These are phyloP conservation scores for Heterobasidion annosum DNA, from an alignment of 1,284 basidiomycete genomes.

Conservation along the genomic window DNA sequence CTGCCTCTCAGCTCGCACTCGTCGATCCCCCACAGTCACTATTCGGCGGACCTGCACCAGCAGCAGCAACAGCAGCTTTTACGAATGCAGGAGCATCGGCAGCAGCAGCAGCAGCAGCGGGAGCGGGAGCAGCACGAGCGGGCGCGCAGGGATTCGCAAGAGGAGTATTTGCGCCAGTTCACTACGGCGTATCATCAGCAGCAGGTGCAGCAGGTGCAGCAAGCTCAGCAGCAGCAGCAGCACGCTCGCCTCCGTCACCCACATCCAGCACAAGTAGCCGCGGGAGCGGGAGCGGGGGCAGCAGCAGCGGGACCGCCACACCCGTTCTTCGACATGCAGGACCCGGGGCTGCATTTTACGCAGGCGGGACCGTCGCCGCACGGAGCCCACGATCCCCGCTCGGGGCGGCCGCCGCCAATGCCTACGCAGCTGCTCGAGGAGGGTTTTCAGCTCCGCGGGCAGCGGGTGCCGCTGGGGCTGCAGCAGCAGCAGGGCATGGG, in stretches of 20 bases:
- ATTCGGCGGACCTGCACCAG: slow-evolving; percentile 32
- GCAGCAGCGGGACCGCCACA: slow-evolving; percentile 10
- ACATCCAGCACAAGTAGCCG: slow-evolving; percentile 14
- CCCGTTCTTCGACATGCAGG: slow-evolving; percentile 10
- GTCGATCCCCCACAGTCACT: slow-evolving; percentile 26
- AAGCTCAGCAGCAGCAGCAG: slow-evolving; percentile 11
- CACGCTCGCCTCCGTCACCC: slow-evolving; percentile 10
- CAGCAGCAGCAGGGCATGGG: slow-evolving; percentile 6
- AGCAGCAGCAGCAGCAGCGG: slow-evolving; percentile 11
- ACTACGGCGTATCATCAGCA: slow-evolving; percentile 15
- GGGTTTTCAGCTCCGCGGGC: background rate
- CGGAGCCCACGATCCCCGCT: background rate
- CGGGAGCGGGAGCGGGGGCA: slow-evolving; percentile 10
- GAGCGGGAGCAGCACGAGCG: slow-evolving; percentile 20
- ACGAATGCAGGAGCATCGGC: slow-evolving; percentile 15
- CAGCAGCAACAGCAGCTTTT: slow-evolving; percentile 33
- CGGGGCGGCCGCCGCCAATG: background rate
- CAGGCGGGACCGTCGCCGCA: background rate
- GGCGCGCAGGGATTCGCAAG: slow-evolving; percentile 20
- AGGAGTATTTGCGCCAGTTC: slow-evolving; percentile 22
- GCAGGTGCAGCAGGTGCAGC: slow-evolving; percentile 14
- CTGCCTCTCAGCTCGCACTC: slow-evolving; percentile 37
- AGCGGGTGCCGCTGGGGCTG: background rate
- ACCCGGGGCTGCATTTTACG: slow-evolving; percentile 2
- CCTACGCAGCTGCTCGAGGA: background rate